phyloP scores from a whole-genome alignment of 2,329 filamentous ascomycete species.

The Fusarium sp. region DNA sequence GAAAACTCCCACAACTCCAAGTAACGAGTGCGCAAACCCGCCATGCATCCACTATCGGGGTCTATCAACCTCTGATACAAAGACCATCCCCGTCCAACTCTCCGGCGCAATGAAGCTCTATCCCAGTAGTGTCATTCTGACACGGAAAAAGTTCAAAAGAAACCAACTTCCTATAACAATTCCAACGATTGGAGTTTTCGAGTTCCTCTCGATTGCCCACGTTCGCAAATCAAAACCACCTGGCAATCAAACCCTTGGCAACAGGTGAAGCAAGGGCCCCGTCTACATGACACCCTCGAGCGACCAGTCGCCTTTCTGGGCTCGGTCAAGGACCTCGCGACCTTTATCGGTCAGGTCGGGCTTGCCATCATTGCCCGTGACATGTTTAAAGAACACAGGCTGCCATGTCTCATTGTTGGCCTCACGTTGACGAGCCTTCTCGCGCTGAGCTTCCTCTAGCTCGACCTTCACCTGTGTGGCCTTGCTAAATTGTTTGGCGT shows the following conservation, averaged over 20 bases:
- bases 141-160: conserved; percentile 30
- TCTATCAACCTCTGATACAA: conserved; percentile 7
- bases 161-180: conserved; percentile 37
- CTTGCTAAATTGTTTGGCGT: conserved; percentile 81
- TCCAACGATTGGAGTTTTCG: conserved; percentile 21
- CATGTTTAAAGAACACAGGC: conserved; percentile 86
- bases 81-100: conserved; percentile 16
- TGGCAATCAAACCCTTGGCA: not conserved
- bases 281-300: conserved; percentile 55
- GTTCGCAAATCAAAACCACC: not conserved
- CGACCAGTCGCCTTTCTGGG: conserved; percentile 65
- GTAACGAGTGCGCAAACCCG: conserved; percentile 46
- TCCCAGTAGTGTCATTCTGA: conserved; percentile 44
- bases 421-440: conserved; percentile 84
- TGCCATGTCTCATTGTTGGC: conserved; percentile 76
- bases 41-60: conserved; percentile 38
- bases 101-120: conserved; percentile 42
- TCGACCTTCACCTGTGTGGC: conserved; percentile 91
- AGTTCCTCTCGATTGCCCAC: not conserved
- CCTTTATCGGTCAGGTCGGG: conserved; percentile 67
- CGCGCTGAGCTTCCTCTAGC: conserved; percentile 88
- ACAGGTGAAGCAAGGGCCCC: not conserved
- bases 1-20: conserved; percentile 47
- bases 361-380: conserved; percentile 65
- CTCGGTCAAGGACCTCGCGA: conserved; percentile 60